Percentiles rank a stretch among this genome's conserved stretches.
Conservation (phyloP, 805 yeast species). For the Zygosaccharomyces siamensis region DNA sequence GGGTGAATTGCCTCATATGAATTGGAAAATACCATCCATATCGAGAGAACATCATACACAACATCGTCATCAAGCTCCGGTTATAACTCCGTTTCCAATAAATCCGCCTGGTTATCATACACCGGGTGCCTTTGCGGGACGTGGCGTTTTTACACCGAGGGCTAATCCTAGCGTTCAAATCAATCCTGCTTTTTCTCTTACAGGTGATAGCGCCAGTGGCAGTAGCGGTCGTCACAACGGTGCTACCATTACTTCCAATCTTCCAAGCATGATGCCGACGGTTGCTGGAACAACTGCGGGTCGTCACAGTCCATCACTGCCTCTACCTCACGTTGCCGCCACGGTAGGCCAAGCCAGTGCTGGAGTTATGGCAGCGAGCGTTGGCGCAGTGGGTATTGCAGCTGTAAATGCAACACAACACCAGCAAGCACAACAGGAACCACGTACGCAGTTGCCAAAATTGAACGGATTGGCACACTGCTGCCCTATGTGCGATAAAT, state of each 20-base stretch:
- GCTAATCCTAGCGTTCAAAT: neutral
- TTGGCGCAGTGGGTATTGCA: neutral
- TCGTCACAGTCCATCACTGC: neutral
- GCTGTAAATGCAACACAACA: slow-evolving; percentile 2
- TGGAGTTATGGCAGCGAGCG: neutral
- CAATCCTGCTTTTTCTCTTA: neutral
- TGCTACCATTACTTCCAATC: neutral
- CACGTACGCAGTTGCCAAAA: slow-evolving; percentile 2
- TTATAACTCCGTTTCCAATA: neutral
- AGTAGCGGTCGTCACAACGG: neutral
- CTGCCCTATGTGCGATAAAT: slow-evolving; percentile 31
- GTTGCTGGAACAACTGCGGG: slow-evolving; percentile 1
- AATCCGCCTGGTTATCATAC: neutral
- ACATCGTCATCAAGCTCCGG: neutral
- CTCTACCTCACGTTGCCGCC: neutral
- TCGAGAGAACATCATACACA: neutral
- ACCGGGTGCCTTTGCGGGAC: neutral
- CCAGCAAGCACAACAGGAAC: slow-evolving; percentile 6
- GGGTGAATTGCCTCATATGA: neutral
- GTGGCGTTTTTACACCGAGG: neutral
- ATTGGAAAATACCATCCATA: neutral
- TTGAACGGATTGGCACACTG: slow-evolving; percentile 18
- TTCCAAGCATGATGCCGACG: neutral
- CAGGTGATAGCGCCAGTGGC: neutral
- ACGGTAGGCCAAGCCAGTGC: neutral